These are phyloP conservation scores for Cryoendolithus antarcticus DNA, from an alignment of 2,329 filamentous ascomycete species.

Conservation along the genomic window DNA sequence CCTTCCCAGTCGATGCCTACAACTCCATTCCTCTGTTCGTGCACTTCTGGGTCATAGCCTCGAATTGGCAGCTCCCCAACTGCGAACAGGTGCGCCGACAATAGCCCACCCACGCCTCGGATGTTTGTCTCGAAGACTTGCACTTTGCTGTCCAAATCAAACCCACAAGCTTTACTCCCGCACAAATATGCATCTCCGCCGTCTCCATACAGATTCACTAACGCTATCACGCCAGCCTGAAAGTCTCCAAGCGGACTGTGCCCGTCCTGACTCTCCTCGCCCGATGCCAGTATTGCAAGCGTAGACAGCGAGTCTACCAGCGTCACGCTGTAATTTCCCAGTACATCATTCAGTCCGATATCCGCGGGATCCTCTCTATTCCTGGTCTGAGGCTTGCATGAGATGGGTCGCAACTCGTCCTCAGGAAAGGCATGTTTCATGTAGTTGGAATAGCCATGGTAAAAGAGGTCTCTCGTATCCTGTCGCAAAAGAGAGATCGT, in stretches of 20 bases:
- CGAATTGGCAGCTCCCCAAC: slow-evolving; percentile 77
- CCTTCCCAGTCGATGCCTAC: slow-evolving; percentile 38
- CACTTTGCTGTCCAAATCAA: slow-evolving; percentile 94
- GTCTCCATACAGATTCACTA: slow-evolving; percentile 80
- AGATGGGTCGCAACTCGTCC: slow-evolving; percentile 81
- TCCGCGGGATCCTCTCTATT: slow-evolving; percentile 68
- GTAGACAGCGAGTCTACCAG: slow-evolving; percentile 92
- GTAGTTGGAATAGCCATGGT: slow-evolving; percentile 93
- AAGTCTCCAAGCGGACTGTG: slow-evolving; percentile 49
- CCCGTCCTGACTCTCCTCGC: slow-evolving; percentile 40
- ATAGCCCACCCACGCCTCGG: slow-evolving; percentile 73
- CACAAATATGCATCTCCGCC: slow-evolving; percentile 59
- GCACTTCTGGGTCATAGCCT: slow-evolving; percentile 50
- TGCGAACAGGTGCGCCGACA: slow-evolving; percentile 90
- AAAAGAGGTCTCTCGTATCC: slow-evolving; percentile 63
- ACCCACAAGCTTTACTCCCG: slow-evolving; percentile 64
- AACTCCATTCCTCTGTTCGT: slow-evolving; percentile 21
- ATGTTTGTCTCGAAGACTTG: slow-evolving; percentile 99
- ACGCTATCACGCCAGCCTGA: slow-evolving; percentile 61
- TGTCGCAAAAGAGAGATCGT: slow-evolving; percentile 27
- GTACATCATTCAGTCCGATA: slow-evolving; percentile 82
- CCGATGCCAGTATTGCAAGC: slow-evolving; percentile 78
- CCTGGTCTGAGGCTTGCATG: slow-evolving; percentile 72
- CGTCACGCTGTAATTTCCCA: slow-evolving; percentile 94
- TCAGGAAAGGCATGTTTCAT: slow-evolving; percentile 90